phyloP scores from a whole-genome alignment of 179 eudicot genomes.

The Drosera spatulata region DNA sequence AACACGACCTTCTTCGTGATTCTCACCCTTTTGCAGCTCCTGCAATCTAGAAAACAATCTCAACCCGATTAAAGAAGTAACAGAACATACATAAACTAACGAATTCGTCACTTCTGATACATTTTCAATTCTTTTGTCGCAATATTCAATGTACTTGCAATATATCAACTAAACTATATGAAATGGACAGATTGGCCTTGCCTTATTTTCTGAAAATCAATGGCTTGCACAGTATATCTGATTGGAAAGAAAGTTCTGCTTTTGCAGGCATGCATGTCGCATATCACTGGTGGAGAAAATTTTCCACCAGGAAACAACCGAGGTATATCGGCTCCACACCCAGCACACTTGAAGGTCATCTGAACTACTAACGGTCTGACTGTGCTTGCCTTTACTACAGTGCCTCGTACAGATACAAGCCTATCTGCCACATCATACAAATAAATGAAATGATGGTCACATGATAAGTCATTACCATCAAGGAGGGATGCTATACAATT shows the following conservation, averaged over 20 bases:
- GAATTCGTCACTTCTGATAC: background rate
- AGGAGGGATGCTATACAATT: background rate
- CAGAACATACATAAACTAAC: background rate
- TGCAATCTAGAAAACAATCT: slow-evolving; percentile 44
- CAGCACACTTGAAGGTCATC: slow-evolving; percentile 66
- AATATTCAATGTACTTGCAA: background rate
- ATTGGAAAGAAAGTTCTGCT: slow-evolving; percentile 66
- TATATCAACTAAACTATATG: background rate
- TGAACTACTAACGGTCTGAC: slow-evolving; percentile 82
- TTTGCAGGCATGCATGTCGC: slow-evolving; percentile 78
- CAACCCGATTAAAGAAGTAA: background rate
- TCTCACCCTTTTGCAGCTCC: slow-evolving; percentile 86
- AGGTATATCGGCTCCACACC: slow-evolving; percentile 64
- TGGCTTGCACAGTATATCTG: slow-evolving; percentile 56
- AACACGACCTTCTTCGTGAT: slow-evolving; percentile 97
- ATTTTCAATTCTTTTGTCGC: background rate
- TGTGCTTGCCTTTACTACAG: slow-evolving; percentile 84
- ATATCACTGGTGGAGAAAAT: slow-evolving; percentile 79
- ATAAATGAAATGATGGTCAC: background rate
- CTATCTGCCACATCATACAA: slow-evolving; percentile 51
- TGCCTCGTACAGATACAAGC: slow-evolving; percentile 85
- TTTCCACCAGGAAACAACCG: slow-evolving; percentile 91
- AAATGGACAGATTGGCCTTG: slow-evolving; percentile 7
- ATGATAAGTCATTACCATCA: slow-evolving; percentile 1
- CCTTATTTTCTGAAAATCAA: slow-evolving; percentile 98